Base-by-base conservation (phyloP, 257 asterid species). In the Solanum peruvianum region DNA sequence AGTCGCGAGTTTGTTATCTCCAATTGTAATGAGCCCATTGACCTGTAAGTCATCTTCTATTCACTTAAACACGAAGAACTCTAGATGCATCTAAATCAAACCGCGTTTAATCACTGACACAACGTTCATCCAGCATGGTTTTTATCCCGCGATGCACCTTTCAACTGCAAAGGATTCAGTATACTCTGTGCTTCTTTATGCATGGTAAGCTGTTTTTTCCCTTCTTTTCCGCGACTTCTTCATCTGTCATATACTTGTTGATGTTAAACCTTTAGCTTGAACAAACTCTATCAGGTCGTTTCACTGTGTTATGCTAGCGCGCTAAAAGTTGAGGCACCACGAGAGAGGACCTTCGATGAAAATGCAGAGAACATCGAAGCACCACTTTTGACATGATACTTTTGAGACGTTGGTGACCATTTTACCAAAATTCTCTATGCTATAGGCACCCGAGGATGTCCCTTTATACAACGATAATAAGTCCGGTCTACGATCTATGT, bases 111-210 rank as follows among this genome's bases (percentile, higher is more conserved):
- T 87, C 25, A 21, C 39, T 89, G 37, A 69, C 82, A 49, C 83
- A 64, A 62, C 90, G 52, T 90, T 67, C 62, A 88, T 89, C 29
- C 98, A 97, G 99, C 98, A 4, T 93, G 94, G 95, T 97, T 95
- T 89, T 91, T 97, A 33, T 97, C 98, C 5, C 84, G 92, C 81
- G 85, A 93, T n/a, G 96, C 99, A 11, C 99, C 99, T 58, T 97
- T 97, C 91, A 41, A 95, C 88, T 97, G 98, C 87, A 97, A 94
- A 90, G 99, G 99, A 85, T 97, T 97, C 93, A 95, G 99, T 85
- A 93, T 97, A 86, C 87, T 97, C 45, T 88, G 94, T 67, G 99
- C 99, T 29, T 94, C 98, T 73, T 81, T 93, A 25, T 92, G 97
- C 92, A 92, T 94, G 93, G 98, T 94, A 94, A 92, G 92, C 84